Percentiles rank a stretch among this genome's conserved stretches.
phyloP scores from a whole-genome alignment of 257 asterid genomes.

The Anisodus acutangulus region DNA sequence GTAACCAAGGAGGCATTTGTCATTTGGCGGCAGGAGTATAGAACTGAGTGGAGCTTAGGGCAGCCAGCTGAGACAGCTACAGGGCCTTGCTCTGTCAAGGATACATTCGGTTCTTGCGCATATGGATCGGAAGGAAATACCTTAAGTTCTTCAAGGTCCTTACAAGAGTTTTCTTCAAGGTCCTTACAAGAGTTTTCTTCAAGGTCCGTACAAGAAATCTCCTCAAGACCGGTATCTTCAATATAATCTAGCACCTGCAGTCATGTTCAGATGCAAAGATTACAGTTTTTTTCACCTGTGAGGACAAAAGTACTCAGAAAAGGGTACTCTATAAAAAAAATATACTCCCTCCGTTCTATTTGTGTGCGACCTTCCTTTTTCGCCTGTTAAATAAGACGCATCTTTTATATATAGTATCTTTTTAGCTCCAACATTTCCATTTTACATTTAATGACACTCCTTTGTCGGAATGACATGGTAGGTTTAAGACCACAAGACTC shows the following conservation, averaged over 20 bases:
- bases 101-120: constrained; percentile 5
- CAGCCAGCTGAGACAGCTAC: constrained; percentile 20
- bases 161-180: not conserved
- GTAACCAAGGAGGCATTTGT: constrained; percentile 17
- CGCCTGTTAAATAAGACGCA: too few relatives aligned
- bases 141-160: constrained; percentile 26
- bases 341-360: too few relatives aligned
- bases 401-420: too few relatives aligned
- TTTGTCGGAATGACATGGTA: too few relatives aligned
- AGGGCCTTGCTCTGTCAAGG: constrained; percentile 3
- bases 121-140: not conserved
- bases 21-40: constrained; percentile 33
- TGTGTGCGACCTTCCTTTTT: too few relatives aligned
- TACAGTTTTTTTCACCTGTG: constrained; percentile 28
- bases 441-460: too few relatives aligned
- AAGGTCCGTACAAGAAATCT: too few relatives aligned
- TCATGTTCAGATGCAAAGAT: constrained; percentile 43
- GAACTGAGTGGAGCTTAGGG: constrained; percentile 29
- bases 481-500: too few relatives aligned
- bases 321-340: too few relatives aligned
- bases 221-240: constrained; percentile 63
- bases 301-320: too few relatives aligned
- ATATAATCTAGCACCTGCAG: constrained; percentile 56
- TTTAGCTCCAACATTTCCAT: too few relatives aligned
- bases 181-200: too few relatives aligned